Percentiles rank a stretch among this genome's conserved stretches.
phyloP scores from a whole-genome alignment of 768 basidiomycete species.

The Holtermanniella nyarrowii region DNA sequence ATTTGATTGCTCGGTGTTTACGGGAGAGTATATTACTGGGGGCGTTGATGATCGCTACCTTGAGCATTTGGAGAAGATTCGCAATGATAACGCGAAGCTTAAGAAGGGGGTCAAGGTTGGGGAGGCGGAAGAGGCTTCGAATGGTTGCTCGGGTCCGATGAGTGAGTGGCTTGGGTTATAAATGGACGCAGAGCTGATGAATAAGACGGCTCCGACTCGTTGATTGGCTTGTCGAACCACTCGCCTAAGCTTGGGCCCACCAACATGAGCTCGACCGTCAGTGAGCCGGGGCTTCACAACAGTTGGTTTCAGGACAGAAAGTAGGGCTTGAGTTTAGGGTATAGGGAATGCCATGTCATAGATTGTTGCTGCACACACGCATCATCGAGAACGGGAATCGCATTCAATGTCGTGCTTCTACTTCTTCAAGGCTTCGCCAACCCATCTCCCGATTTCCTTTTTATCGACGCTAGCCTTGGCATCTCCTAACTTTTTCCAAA shows the following conservation, averaged over 20 bases:
- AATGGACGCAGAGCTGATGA: constrained; percentile 1
- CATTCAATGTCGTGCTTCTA: neutral
- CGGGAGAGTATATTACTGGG: constrained; percentile 92
- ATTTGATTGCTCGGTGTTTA: constrained; percentile 97
- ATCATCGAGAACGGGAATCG: neutral
- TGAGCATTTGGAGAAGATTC: constrained; percentile 57
- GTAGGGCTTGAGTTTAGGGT: too few relatives aligned
- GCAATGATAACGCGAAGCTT: constrained; percentile 70
- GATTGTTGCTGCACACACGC: neutral
- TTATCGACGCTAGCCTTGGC: constrained; percentile 25
- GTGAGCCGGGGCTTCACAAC: constrained; percentile 39
- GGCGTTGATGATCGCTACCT: constrained; percentile 79
- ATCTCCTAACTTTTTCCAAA: constrained; percentile 35
- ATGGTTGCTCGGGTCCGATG: constrained; percentile 40
- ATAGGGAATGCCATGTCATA: too few relatives aligned
- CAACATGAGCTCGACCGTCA: constrained; percentile 3
- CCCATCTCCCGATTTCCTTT: constrained; percentile 35
- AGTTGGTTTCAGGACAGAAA: too few relatives aligned
- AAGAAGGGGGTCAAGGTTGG: constrained; percentile 41
- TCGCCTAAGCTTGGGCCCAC: constrained; percentile 34
- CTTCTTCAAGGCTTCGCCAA: constrained; percentile 33
- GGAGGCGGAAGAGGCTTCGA: constrained; percentile 20
- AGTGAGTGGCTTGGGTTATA: constrained; percentile 24
- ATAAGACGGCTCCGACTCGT: constrained; percentile 39
- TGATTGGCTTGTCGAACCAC: constrained; percentile 40